Percentiles rank a stretch among this genome's conserved stretches.
These are phyloP conservation scores for Podaxis pistillaris DNA, from an alignment of 768 basidiomycete genomes.

Conservation along the genomic window DNA sequence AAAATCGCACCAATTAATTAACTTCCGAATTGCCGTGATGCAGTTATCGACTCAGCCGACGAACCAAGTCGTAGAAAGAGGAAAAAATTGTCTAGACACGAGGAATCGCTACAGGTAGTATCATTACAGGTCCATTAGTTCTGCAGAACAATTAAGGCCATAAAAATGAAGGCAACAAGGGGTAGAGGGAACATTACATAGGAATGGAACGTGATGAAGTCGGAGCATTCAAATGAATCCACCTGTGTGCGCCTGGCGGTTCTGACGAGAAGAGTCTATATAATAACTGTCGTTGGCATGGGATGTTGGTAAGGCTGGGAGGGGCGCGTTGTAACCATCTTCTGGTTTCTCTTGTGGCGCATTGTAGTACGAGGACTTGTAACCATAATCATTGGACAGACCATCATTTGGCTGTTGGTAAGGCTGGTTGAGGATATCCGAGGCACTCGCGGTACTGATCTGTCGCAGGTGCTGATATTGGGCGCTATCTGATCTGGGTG, in stretches of 20 bases:
- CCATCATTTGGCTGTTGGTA: conserved; percentile 45
- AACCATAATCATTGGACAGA: conserved; percentile 32
- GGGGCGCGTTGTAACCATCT: conserved; percentile 25
- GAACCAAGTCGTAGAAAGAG: neutral
- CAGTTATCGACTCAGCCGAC: neutral
- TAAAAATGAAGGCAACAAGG: neutral
- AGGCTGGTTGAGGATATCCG: conserved; percentile 53
- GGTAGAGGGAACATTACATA: neutral
- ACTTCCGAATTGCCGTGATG: neutral
- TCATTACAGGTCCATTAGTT: conserved; percentile 16
- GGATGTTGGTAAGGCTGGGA: conserved; percentile 38
- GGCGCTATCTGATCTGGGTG: conserved; percentile 4
- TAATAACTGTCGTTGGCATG: conserved; percentile 32
- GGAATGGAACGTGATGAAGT: neutral
- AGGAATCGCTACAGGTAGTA: neutral
- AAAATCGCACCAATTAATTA: neutral
- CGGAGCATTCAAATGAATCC: conserved; percentile 6
- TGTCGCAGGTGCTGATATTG: conserved; percentile 50
- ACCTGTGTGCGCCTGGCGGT: conserved; percentile 19
- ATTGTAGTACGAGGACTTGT: conserved; percentile 32
- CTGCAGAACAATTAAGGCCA: conserved; percentile 21
- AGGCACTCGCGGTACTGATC: conserved; percentile 52
- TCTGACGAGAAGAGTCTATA: conserved; percentile 28
- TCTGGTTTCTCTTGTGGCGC: conserved; percentile 22
- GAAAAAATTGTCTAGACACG: neutral